phyloP scores from a whole-genome alignment of 129 eudicot species.

The Arctium minus region DNA sequence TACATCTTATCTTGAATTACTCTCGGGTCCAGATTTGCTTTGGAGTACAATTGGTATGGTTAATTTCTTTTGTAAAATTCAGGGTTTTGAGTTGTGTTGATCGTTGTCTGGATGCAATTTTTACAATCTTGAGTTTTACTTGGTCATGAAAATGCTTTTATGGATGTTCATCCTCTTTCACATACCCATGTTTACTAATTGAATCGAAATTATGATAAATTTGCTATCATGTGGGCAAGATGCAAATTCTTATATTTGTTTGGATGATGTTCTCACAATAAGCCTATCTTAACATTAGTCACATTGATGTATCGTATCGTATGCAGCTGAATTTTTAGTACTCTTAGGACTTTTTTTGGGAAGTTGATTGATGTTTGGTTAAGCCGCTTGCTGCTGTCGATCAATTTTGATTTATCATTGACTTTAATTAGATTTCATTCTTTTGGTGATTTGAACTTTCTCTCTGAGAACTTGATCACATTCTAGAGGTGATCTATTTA shows the following conservation, averaged over 20 bases:
- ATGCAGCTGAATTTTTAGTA: background rate
- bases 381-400: background rate
- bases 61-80: background rate
- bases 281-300: background rate
- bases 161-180: background rate
- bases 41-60: background rate
- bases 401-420: background rate
- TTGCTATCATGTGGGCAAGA: background rate
- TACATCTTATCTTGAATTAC: slow-evolving; percentile 39
- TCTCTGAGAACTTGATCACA: slow-evolving; percentile 4
- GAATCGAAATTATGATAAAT: background rate
- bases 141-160: background rate
- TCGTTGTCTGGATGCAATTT: background rate
- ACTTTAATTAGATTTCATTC: background rate
- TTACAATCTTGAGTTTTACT: background rate
- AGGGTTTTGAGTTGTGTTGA: background rate
- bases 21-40: slow-evolving; percentile 49
- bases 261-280: slow-evolving; percentile 7
- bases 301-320: background rate
- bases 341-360: background rate
- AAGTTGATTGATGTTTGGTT: slow-evolving; percentile 8
- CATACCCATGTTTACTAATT: background rate
- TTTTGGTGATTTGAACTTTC: background rate
- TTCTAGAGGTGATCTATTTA: background rate
- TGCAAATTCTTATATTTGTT: background rate